These are phyloP conservation scores for Talaromyces sp. DNA, from an alignment of 2,329 filamentous ascomycete species.

Conservation along the genomic window DNA sequence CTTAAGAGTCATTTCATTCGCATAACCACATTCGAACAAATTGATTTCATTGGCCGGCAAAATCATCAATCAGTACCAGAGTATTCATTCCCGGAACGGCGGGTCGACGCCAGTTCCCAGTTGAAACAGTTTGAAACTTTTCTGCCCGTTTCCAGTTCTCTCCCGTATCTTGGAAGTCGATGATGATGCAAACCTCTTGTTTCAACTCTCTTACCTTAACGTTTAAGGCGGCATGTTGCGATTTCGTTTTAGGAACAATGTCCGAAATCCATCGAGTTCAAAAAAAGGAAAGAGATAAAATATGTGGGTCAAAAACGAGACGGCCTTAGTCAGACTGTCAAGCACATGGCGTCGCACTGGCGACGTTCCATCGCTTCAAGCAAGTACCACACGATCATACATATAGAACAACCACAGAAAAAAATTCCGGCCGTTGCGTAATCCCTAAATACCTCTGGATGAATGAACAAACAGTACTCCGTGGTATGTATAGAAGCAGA, in stretches of 20 bases:
- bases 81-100: neutral
- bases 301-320: neutral
- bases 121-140: neutral
- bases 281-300: neutral
- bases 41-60: neutral
- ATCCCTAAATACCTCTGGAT: too few relatives aligned
- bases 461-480: neutral
- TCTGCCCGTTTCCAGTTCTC: neutral
- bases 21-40: neutral
- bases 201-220: neutral
- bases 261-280: neutral
- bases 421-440: too few relatives aligned
- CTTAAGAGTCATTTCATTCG: neutral
- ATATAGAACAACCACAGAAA: neutral
- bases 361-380: constrained; percentile 3
- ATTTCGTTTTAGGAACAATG: neutral
- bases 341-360: constrained; percentile 10
- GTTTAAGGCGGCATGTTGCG: neutral
- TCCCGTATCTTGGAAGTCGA: neutral
- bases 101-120: neutral
- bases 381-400: neutral
- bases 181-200: neutral
- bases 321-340: neutral
- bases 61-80: neutral
- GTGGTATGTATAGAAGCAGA: neutral